Evolutionary conservation across 169 alveolate species (phyloP), one percentile per base, ranked within the genome.

Genomic region (Eimeria praecox): DNA sequence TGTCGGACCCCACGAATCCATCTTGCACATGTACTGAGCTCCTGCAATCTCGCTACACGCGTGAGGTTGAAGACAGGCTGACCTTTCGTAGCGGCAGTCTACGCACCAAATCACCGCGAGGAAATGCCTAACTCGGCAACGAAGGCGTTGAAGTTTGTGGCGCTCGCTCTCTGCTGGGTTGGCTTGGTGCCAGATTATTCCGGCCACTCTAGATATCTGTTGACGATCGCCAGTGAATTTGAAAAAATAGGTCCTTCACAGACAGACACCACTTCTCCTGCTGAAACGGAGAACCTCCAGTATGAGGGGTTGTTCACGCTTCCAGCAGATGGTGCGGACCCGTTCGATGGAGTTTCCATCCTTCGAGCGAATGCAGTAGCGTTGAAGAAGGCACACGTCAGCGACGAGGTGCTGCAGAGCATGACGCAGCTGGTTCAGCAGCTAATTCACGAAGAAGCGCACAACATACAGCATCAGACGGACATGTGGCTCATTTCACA

Each of bases 361-460:
- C 92, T 86, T 24, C 92, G 92, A 59, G 92, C 92, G 30, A 86
- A 86, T 59, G 92, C 92, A 35, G 38, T 59, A 35, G 49, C 78
- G n/a, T 40, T 86, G 49, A 86, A 56, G 92, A 35, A 33, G 38
- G 56, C 75, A n/a, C 56, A 54, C 62, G 35, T 86, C 56, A 59
- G 92, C 92, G 59, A 44, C 42, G 92, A 86, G 44, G 56, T 59
- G 78, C 54, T 86, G 33, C 38, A 54, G 92, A 59, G 24, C 38
- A 35, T 86, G 56, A 46, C 59, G 56, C 46, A 86, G 62, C 46
- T 86, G 75, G 42, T 86, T 9, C 35, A 86, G 59, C 62, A 35
- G 38, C 56, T 86, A 44, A 38, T 86, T 16, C 75, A 59, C 44
- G 82, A 86, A 40, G 92, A 86, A 80, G 92, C 92, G 56, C 38